Evolutionary conservation across 2,329 filamentous ascomycete genomes (phyloP).

Genomic region (Stylonectria norvegica): DNA sequence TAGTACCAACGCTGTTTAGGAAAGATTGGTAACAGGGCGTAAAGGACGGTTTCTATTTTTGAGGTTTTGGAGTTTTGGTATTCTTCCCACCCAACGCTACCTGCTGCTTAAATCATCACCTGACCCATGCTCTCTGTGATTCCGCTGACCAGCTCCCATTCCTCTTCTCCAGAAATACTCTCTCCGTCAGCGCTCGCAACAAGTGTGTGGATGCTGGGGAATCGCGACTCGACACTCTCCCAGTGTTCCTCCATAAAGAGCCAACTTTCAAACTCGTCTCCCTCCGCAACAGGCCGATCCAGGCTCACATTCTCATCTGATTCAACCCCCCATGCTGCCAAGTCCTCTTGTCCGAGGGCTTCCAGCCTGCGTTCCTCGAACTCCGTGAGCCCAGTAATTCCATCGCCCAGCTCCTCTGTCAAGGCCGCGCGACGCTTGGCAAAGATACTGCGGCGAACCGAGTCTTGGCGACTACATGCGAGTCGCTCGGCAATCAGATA

Average conservation of each 20-base stretch:
- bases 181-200: neutral
- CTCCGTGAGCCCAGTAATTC: too few species aligned
- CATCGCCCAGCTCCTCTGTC: too few species aligned
- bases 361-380: too few species aligned
- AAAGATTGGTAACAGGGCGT: constrained; percentile 23
- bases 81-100: neutral
- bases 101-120: neutral
- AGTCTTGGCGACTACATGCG: neutral
- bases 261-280: neutral
- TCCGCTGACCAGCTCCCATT: neutral
- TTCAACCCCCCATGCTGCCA: too few species aligned
- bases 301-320: too few species aligned
- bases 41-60: constrained; percentile 1
- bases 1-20: constrained; percentile 25
- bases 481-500: neutral
- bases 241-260: neutral
- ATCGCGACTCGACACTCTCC: neutral
- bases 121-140: neutral
- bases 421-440: neutral
- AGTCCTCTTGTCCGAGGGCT: too few species aligned
- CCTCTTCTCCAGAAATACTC: neutral
- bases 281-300: neutral
- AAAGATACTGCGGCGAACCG: neutral
- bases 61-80: constrained; percentile 3
- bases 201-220: neutral